Evolutionary conservation across 768 basidiomycete species (phyloP).

Genomic region (Punctularia strigosozonata): DNA sequence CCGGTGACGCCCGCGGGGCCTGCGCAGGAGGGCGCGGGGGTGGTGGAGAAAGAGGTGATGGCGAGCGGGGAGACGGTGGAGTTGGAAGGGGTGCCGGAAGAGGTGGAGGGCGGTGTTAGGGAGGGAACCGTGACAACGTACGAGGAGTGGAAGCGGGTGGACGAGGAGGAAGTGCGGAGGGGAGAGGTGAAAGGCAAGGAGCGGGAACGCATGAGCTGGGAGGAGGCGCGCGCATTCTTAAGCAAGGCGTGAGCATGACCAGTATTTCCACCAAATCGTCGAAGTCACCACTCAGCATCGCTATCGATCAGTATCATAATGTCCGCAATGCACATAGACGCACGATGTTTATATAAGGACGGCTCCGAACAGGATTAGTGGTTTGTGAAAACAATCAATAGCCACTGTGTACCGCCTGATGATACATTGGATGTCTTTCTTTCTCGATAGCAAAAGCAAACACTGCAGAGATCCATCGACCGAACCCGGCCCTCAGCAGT

Average conservation of each 20-base stretch:
- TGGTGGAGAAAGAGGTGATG: conserved; percentile 2
- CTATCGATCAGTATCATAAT: no score
- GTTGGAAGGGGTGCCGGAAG: conserved; percentile 35
- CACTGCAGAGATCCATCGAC: no score
- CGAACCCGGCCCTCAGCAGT: no score
- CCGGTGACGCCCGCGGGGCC: conserved; percentile 7
- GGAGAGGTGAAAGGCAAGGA: conserved; percentile 54
- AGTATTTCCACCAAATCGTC: no score
- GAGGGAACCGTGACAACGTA: conserved; percentile 45
- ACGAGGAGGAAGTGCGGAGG: conserved; percentile 55
- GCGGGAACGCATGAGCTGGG: conserved; percentile 68
- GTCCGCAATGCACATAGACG: no score
- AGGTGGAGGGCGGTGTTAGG: conserved; percentile 29
- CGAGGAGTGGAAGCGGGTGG: conserved; percentile 62
- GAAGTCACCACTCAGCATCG: no score
- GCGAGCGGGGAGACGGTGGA: conserved; percentile 1
- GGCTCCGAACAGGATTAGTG: no score
- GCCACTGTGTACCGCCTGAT: no score
- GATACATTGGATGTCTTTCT: no score
- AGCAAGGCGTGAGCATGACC: background rate
- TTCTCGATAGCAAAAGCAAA: no score
- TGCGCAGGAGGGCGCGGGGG: background rate
- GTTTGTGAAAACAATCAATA: no score
- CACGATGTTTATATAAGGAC: no score
- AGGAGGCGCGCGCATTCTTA: conserved; percentile 31